These are phyloP conservation scores for Herpomyces periplanetae DNA, from an alignment of 2,329 filamentous ascomycete genomes.

Conservation along the genomic window DNA sequence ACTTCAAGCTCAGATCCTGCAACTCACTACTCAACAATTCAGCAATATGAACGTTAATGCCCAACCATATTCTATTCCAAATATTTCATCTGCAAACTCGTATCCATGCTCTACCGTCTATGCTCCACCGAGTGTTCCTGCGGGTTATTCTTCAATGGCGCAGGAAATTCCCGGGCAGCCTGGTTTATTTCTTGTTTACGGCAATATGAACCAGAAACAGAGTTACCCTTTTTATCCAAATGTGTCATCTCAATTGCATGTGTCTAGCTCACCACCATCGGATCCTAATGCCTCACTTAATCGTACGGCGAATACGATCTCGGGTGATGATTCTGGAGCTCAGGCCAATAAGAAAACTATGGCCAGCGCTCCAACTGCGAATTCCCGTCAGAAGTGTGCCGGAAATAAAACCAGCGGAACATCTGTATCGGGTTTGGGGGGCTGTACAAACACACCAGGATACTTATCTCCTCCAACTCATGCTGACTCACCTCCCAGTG, in stretches of 20 bases:
- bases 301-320: conserved; percentile 7
- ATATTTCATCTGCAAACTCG: conserved; percentile 4
- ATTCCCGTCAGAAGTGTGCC: too few species aligned
- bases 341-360: conserved; percentile 5
- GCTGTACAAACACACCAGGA: too few species aligned
- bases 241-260: conserved; percentile 10
- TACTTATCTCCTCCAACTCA: conserved; percentile 5
- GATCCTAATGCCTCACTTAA: conserved; percentile 11
- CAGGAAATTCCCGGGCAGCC: conserved; percentile 24
- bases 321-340: conserved; percentile 3
- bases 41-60: conserved; percentile 29
- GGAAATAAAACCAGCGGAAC: too few species aligned
- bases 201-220: conserved; percentile 49
- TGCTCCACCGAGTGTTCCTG: conserved; percentile 24
- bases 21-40: conserved; percentile 46
- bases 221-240: conserved; percentile 34
- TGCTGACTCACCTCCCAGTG: conserved; percentile 6
- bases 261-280: conserved; percentile 10
- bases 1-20: conserved; percentile 64
- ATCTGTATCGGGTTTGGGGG: too few species aligned
- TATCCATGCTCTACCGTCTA: conserved; percentile 12
- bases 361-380: conserved; percentile 5
- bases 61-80: conserved; percentile 10
- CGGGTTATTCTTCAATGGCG: conserved; percentile 20
- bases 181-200: conserved; percentile 44